A percentile compares a stretch with the other conserved stretches of the same genome.
These are phyloP conservation scores for Thermomyces lanuginosus DNA, from an alignment of 2,329 filamentous ascomycete species.

Conservation along the genomic window DNA sequence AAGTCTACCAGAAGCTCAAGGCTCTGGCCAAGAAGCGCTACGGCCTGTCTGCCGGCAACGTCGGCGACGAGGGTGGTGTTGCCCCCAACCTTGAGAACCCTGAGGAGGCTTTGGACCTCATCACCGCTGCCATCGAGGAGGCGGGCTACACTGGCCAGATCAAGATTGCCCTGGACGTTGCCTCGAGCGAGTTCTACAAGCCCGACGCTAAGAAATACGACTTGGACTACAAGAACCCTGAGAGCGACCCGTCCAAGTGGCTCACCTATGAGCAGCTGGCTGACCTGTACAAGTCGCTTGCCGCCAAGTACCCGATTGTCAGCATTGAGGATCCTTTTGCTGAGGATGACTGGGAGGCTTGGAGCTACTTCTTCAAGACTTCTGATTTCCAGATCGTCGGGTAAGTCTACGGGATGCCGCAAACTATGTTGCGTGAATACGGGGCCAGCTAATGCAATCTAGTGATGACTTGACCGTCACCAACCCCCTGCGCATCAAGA, in stretches of 20 bases:
- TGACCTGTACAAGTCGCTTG: conserved; percentile 71
- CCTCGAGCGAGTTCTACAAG: conserved; percentile 99
- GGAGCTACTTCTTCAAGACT: conserved; percentile 99
- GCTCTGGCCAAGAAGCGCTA: conserved; percentile 97
- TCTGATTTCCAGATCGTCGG: conserved; percentile 95
- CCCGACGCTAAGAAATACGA: conserved; percentile 96
- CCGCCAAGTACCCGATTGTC: conserved; percentile 95
- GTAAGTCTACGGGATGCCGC: conserved; percentile 17
- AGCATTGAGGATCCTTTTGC: conserved; percentile 98
- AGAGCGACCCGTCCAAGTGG: conserved; percentile 93
- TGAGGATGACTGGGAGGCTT: conserved; percentile 99
- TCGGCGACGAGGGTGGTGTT: conserved; percentile 98
- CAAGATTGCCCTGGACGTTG: conserved; percentile 98
- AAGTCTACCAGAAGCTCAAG: conserved; percentile 99
- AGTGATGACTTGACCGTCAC: conserved; percentile 96
- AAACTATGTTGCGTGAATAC: not conserved
- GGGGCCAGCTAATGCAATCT: not conserved
- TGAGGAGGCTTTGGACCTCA: conserved; percentile 92
- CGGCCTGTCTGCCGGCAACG: conserved; percentile 95
- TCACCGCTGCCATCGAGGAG: conserved; percentile 83
- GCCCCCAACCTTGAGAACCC: conserved; percentile 96
- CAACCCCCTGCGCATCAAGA: conserved; percentile 98
- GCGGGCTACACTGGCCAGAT: conserved; percentile 92
- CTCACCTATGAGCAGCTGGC: conserved; percentile 96
- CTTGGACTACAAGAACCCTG: conserved; percentile 99